These are phyloP conservation scores for Coniochaeta sp. DNA, from an alignment of 2,329 filamentous ascomycete genomes.

Conservation along the genomic window DNA sequence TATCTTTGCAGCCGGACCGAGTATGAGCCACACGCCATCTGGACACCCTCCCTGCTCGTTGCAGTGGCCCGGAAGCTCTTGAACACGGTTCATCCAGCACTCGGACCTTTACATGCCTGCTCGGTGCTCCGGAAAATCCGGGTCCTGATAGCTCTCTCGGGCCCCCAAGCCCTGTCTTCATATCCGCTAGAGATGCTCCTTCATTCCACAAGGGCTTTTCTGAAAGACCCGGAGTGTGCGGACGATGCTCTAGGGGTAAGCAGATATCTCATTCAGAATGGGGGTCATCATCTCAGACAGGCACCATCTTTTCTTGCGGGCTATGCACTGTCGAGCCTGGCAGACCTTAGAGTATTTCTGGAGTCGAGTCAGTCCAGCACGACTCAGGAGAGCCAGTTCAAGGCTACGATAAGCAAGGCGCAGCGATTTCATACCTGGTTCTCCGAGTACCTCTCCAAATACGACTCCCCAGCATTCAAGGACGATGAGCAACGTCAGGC, in stretches of 20 bases:
- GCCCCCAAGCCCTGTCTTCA: constrained; percentile 60
- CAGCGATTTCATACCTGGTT: constrained; percentile 76
- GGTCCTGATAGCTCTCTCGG: constrained; percentile 72
- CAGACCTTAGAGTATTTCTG: constrained; percentile 71
- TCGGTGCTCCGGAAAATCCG: constrained; percentile 81
- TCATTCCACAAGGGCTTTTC: constrained; percentile 68
- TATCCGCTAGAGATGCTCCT: constrained; percentile 90
- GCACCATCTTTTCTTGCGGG: constrained; percentile 74
- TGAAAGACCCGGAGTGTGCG: constrained; percentile 79
- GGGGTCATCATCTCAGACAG: constrained; percentile 54
- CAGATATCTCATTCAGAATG: constrained; percentile 71
- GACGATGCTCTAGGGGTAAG: constrained; percentile 84
- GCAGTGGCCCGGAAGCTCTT: constrained; percentile 72
- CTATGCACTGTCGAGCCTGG: constrained; percentile 69
- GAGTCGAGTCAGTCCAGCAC: constrained; percentile 69
- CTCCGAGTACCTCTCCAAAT: constrained; percentile 57
- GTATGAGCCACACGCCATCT: constrained; percentile 58
- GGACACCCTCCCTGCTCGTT: constrained; percentile 68
- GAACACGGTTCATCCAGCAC: constrained; percentile 70
- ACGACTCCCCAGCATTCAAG: constrained; percentile 46
- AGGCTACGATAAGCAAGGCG: constrained; percentile 68
- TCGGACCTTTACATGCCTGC: constrained; percentile 82
- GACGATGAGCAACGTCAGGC: constrained; percentile 41
- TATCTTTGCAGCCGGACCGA: constrained; percentile 69
- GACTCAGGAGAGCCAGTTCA: constrained; percentile 78